Percentiles rank a stretch among this genome's conserved stretches.
phyloP scores from a whole-genome alignment of 2,329 filamentous ascomycete species.

The Dryadomyces quercus-mongolicae region DNA sequence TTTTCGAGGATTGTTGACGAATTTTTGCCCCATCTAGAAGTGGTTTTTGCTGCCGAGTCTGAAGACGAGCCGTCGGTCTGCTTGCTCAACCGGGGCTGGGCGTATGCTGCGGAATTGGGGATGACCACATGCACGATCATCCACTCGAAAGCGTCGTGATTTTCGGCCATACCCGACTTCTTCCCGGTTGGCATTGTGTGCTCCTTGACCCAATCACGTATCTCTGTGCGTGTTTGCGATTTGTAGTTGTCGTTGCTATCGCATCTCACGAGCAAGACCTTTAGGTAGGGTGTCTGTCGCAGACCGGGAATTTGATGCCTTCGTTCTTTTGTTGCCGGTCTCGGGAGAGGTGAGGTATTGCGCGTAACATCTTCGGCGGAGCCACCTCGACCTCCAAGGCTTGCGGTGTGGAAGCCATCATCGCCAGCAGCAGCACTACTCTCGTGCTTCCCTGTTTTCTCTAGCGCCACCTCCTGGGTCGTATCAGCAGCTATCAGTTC shows the following conservation, averaged over 20 bases:
- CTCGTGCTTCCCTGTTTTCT: slow-evolving; percentile 15
- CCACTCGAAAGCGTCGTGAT: slow-evolving; percentile 95
- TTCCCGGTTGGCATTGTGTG: slow-evolving; percentile 50
- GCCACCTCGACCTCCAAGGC: slow-evolving; percentile 28
- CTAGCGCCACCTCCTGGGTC: slow-evolving; percentile 12
- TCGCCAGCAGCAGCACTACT: slow-evolving; percentile 25
- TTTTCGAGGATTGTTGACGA: slow-evolving; percentile 69
- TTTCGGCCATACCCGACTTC: slow-evolving; percentile 63
- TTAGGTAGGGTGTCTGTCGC: slow-evolving; percentile 85
- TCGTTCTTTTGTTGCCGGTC: slow-evolving; percentile 39
- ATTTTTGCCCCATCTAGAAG: slow-evolving; percentile 31
- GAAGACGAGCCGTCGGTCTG: slow-evolving; percentile 37
- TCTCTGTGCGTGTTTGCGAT: slow-evolving; percentile 57
- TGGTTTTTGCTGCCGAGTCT: slow-evolving; percentile 30
- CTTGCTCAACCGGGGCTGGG: slow-evolving; percentile 54
- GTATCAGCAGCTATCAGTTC: slow-evolving; percentile 61
- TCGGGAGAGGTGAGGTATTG: slow-evolving; percentile 19
- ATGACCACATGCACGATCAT: slow-evolving; percentile 85
- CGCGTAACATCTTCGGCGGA: slow-evolving; percentile 27
- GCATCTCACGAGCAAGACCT: slow-evolving; percentile 78
- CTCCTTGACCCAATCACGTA: slow-evolving; percentile 84
- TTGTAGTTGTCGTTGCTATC: slow-evolving; percentile 97
- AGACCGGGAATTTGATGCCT: slow-evolving; percentile 93
- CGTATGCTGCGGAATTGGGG: slow-evolving; percentile 70
- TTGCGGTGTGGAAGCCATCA: slow-evolving; percentile 51